phyloP scores from a whole-genome alignment of 805 yeast genomes.

The Jamesozyma jinghongensis region DNA sequence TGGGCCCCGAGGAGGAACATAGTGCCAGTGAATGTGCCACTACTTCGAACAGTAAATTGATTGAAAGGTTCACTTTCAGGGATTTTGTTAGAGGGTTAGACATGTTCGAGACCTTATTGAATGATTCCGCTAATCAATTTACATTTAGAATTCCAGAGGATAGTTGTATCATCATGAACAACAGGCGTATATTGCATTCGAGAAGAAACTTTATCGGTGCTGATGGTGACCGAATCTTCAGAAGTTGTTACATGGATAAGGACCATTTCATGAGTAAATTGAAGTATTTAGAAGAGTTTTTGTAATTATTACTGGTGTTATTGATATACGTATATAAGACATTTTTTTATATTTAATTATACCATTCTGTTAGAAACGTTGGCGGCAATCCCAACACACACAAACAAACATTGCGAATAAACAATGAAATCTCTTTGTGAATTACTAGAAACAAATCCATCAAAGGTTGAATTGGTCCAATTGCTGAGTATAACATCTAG shows the following conservation, averaged over 20 bases:
- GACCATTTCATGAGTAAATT: constrained; percentile 61
- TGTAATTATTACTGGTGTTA: not conserved
- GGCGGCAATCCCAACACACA: not conserved
- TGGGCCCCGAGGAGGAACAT: constrained; percentile 2
- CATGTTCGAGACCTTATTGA: constrained; percentile 51
- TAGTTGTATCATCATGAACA: constrained; percentile 59
- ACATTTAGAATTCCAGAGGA: constrained; percentile 47
- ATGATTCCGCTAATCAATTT: constrained; percentile 45
- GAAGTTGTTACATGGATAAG: constrained; percentile 67
- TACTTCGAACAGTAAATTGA: constrained; percentile 31
- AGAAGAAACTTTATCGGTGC: constrained; percentile 43
- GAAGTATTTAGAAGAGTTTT: constrained; percentile 30
- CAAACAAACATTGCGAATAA: not conserved
- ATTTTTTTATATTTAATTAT: not conserved
- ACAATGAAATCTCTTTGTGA: constrained; percentile 5
- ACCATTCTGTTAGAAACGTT: not conserved
- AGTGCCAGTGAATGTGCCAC: constrained; percentile 10
- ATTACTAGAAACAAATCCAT: constrained; percentile 5
- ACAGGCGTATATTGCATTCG: constrained; percentile 62
- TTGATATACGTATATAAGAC: not conserved
- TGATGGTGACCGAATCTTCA: constrained; percentile 46
- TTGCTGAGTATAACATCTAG: constrained; percentile 14
- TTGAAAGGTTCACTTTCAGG: constrained; percentile 37
- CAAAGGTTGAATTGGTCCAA: constrained; percentile 8
- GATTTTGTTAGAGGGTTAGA: constrained; percentile 52